Evolutionary conservation across 139 green algal species (phyloP).

Genomic region (Pycnococcus provasolii): DNA sequence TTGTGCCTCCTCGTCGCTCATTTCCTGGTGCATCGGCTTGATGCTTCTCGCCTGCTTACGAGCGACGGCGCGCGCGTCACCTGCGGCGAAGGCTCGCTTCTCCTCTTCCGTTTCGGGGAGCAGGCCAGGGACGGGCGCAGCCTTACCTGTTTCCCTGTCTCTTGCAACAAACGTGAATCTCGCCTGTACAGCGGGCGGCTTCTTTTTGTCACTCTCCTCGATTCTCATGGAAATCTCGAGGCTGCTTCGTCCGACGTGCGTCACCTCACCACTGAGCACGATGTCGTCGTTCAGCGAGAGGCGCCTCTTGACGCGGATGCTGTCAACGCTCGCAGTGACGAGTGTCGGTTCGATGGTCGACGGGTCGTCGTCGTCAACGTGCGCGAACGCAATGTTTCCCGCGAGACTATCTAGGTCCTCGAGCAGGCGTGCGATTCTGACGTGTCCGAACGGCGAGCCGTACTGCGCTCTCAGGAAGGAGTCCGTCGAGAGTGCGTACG

Average conservation of each 20-base stretch:
- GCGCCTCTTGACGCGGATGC: slow-evolving; percentile 3
- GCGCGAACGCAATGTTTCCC: slow-evolving; percentile 56
- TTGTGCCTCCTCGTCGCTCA: neutral
- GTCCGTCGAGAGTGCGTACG: slow-evolving; percentile 54
- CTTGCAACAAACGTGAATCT: slow-evolving; percentile 70
- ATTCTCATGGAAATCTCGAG: slow-evolving; percentile 58
- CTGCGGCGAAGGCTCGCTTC: neutral
- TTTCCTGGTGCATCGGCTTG: neutral
- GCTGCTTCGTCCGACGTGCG: slow-evolving; percentile 58
- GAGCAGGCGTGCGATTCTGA: slow-evolving; percentile 61
- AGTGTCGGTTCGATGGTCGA: slow-evolving; percentile 24
- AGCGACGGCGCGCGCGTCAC: neutral
- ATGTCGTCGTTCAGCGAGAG: slow-evolving; percentile 22
- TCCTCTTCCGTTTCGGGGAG: slow-evolving; percentile 33
- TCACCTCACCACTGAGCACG: slow-evolving; percentile 43
- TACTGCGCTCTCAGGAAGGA: slow-evolving; percentile 41
- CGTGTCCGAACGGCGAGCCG: slow-evolving; percentile 54
- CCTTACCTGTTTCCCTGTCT: slow-evolving; percentile 38
- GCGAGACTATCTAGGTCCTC: slow-evolving; percentile 75
- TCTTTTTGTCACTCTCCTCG: neutral
- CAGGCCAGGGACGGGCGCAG: slow-evolving; percentile 46
- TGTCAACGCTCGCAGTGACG: slow-evolving; percentile 34
- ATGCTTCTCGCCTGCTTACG: neutral
- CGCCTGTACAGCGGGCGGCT: slow-evolving; percentile 32
- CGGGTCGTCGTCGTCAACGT: slow-evolving; percentile 29